These are phyloP conservation scores for Serendipita sp. DNA, from an alignment of 768 basidiomycete species.

Conservation along the genomic window DNA sequence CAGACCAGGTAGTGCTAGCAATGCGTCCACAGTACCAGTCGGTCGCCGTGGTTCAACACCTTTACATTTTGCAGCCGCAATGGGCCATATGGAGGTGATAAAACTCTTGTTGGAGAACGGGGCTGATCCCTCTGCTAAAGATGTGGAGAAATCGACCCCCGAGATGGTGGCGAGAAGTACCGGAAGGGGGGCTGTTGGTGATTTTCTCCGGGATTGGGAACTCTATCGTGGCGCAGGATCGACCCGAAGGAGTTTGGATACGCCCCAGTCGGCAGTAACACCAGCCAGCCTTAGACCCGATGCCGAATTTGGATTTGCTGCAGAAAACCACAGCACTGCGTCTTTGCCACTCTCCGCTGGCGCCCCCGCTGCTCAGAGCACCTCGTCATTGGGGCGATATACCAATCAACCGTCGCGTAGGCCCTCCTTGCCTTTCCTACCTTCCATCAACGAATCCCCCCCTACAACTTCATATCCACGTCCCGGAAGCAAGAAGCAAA, in stretches of 20 bases:
- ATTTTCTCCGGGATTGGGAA: background rate
- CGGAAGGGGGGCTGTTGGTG: background rate
- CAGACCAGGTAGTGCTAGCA: background rate
- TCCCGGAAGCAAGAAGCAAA: background rate
- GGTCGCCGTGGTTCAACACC: conserved; percentile 58
- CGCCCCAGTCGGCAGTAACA: background rate
- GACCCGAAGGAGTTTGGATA: background rate
- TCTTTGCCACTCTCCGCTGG: background rate
- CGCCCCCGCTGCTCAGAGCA: background rate
- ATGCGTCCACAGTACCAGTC: conserved; percentile 5
- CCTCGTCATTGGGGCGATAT: background rate
- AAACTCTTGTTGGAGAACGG: conserved; percentile 69
- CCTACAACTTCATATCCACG: background rate
- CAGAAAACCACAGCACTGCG: background rate
- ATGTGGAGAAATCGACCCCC: background rate
- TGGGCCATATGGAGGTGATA: conserved; percentile 70
- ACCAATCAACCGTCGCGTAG: background rate
- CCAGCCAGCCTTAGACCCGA: background rate
- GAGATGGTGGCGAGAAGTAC: background rate
- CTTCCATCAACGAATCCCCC: background rate
- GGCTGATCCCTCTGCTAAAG: conserved; percentile 37
- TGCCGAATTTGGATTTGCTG: background rate
- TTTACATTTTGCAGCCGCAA: conserved; percentile 91
- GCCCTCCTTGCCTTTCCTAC: background rate
- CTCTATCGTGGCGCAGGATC: background rate